A percentile compares a stretch with the other conserved stretches of the same genome.
Conservation (phyloP, 2,329 filamentous ascomycete genomes). For the Incumbomyces delicatus region DNA sequence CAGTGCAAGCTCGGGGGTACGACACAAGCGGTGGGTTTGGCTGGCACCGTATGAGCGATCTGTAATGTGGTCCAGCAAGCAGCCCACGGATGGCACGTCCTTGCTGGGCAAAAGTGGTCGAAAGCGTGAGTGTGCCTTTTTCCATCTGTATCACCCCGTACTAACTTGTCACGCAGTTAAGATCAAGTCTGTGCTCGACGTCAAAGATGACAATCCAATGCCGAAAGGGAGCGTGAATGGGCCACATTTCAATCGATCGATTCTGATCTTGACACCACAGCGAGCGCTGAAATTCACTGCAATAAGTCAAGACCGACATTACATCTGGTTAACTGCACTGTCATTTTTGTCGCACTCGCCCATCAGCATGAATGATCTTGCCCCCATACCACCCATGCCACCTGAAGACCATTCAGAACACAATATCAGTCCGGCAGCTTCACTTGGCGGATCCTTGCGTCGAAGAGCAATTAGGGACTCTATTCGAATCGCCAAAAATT, state of each 20-base stretch:
- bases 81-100: conserved; percentile 77
- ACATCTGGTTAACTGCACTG: conserved; percentile 86
- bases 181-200: conserved; percentile 93
- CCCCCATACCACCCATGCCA: conserved; percentile 46
- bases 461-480: conserved; percentile 69
- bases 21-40: conserved; percentile 98
- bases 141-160: conserved; percentile 15
- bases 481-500: conserved; percentile 67
- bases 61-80: conserved; percentile 97
- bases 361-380: conserved; percentile 66
- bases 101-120: conserved; percentile 89
- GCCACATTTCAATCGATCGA: conserved; percentile 75
- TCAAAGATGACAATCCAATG: conserved; percentile 82
- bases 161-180: conserved; percentile 51
- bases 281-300: conserved; percentile 94
- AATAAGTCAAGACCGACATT: conserved; percentile 71
- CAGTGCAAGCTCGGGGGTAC: conserved; percentile 54
- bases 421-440: conserved; percentile 9
- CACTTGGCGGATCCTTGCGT: conserved; percentile 41
- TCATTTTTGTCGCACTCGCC: conserved; percentile 90
- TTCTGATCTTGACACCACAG: conserved; percentile 86
- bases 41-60: conserved; percentile 90
- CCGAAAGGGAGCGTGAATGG: conserved; percentile 53
- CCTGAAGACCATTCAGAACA: conserved; percentile 29
- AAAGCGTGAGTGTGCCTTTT: conserved; percentile 60